These are phyloP conservation scores for Bruguiera gymnorhiza DNA, from an alignment of 345 rosid genomes.

Conservation along the genomic window DNA sequence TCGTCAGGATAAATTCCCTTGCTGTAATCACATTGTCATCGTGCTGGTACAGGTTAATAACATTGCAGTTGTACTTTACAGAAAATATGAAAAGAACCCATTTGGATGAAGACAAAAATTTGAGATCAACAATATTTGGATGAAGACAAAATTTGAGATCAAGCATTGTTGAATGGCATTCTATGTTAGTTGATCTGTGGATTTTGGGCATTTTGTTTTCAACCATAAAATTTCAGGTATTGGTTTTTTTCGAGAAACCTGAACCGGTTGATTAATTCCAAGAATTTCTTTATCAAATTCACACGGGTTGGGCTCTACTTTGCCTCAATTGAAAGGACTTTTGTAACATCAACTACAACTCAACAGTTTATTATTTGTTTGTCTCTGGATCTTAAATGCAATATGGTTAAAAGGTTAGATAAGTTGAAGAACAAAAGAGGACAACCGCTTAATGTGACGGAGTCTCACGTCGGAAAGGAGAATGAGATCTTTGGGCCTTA, in stretches of 20 bases:
- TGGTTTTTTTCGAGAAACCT: background rate
- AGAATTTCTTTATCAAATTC: background rate
- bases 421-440: no score
- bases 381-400: no score
- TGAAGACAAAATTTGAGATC: background rate
- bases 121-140: background rate
- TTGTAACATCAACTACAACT: background rate
- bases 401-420: no score
- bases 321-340: background rate
- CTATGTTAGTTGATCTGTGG: background rate
- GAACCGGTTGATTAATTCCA: background rate
- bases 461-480: no score
- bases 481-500: no score
- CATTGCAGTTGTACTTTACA: no score
- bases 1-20: background rate
- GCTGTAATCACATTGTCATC: constrained; percentile 4
- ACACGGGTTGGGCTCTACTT: background rate
- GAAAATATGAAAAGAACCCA: no score
- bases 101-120: background rate
- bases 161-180: background rate
- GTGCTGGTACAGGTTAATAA: background rate
- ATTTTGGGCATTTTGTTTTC: background rate
- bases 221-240: background rate
- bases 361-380: background rate
- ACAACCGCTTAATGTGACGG: no score